Conservation (phyloP, 805 yeast genomes). For the Schwanniomyces sp. region DNA sequence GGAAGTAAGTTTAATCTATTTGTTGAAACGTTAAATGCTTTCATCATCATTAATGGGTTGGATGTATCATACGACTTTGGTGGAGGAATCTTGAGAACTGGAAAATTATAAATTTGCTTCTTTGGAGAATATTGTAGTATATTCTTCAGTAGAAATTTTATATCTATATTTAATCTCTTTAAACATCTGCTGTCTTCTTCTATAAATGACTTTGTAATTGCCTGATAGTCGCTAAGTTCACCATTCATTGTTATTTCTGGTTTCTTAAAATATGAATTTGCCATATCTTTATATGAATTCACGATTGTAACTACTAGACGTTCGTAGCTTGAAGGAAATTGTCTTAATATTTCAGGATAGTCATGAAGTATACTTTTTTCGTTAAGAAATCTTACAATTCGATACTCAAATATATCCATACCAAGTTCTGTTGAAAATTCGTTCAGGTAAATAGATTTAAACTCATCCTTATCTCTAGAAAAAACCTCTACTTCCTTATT, state of each 20-base stretch:
- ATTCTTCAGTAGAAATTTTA: slow-evolving; percentile 4
- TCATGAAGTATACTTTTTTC: slow-evolving; percentile 8
- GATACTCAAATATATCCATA: slow-evolving; percentile 12
- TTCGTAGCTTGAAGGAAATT: slow-evolving; percentile 5
- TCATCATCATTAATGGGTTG: slow-evolving; percentile 7
- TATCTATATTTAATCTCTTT: slow-evolving; percentile 8
- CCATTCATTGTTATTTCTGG: slow-evolving; percentile 1
- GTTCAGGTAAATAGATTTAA: slow-evolving; percentile 1
- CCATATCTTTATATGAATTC: slow-evolving; percentile 5
- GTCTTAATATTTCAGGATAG: slow-evolving; percentile 7
- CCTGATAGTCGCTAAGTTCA: slow-evolving; percentile 5
- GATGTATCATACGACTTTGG: slow-evolving; percentile 4
- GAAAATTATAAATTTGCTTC: slow-evolving; percentile 8
- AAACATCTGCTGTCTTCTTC: slow-evolving; percentile 8
- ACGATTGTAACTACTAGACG: slow-evolving; percentile 6
- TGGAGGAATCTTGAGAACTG: slow-evolving; percentile 8
- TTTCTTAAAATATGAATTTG: not conserved
- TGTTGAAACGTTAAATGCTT: slow-evolving; percentile 4
- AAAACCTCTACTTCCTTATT: not conserved
- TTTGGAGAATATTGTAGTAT: slow-evolving; percentile 3
- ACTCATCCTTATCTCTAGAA: not conserved
- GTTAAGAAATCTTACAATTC: slow-evolving; percentile 10
- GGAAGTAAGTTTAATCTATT: slow-evolving; percentile 11
- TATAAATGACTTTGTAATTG: slow-evolving; percentile 7
- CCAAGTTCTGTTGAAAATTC: slow-evolving; percentile 9